These are phyloP conservation scores for Candida rishiriensis DNA, from an alignment of 805 yeast genomes.

Conservation along the genomic window DNA sequence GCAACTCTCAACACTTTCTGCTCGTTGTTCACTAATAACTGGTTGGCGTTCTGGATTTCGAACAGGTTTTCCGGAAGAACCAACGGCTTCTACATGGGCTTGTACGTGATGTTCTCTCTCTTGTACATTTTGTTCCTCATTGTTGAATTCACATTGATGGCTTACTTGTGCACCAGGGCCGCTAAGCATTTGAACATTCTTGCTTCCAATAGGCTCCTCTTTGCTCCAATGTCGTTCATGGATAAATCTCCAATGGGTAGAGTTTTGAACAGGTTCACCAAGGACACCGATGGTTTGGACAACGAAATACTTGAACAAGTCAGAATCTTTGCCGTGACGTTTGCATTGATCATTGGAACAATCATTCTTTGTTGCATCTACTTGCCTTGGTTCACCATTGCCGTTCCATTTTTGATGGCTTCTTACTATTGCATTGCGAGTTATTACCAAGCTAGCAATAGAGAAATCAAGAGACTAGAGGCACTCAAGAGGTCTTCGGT, in stretches of 20 bases:
- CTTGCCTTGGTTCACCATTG: slow-evolving; percentile 51
- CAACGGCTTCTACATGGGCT: slow-evolving; percentile 62
- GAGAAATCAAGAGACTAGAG: slow-evolving; percentile 47
- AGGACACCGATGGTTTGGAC: slow-evolving; percentile 79
- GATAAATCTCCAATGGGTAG: slow-evolving; percentile 88
- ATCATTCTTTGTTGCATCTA: slow-evolving; percentile 40
- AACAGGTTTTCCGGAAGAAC: slow-evolving; percentile 40
- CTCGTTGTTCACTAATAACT: slow-evolving; percentile 56
- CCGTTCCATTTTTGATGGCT: slow-evolving; percentile 46
- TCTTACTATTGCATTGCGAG: slow-evolving; percentile 35
- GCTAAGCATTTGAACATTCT: slow-evolving; percentile 51
- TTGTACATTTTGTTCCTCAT: slow-evolving; percentile 40
- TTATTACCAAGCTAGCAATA: slow-evolving; percentile 43
- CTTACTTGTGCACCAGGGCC: slow-evolving; percentile 48
- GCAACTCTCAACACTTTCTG: slow-evolving; percentile 40
- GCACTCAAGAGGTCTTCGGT: slow-evolving; percentile 45
- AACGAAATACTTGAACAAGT: slow-evolving; percentile 71
- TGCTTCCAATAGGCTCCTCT: slow-evolving; percentile 58
- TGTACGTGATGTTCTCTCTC: slow-evolving; percentile 57
- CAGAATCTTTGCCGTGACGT: slow-evolving; percentile 52
- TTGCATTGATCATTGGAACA: slow-evolving; percentile 31
- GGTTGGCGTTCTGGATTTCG: slow-evolving; percentile 80
- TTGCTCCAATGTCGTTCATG: slow-evolving; percentile 77
- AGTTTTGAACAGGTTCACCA: slow-evolving; percentile 77
- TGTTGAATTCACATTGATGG: slow-evolving; percentile 41